Conservation (phyloP, 2,329 filamentous ascomycete genomes). For the Fusarium torulosum region DNA sequence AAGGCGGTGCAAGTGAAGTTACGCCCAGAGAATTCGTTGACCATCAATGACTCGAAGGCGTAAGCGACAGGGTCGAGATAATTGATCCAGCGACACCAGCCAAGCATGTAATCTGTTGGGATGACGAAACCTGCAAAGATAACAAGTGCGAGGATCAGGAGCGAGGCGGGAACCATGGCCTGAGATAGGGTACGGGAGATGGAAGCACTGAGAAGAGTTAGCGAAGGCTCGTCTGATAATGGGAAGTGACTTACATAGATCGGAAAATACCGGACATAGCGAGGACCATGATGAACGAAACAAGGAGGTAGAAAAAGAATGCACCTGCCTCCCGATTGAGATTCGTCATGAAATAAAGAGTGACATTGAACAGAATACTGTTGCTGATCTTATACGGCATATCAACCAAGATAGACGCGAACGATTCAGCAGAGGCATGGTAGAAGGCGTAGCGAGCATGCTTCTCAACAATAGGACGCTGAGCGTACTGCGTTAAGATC, state of each 20-base stretch:
- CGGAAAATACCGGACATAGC: conserved; percentile 74
- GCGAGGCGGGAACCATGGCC: conserved; percentile 58
- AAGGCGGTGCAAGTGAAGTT: conserved; percentile 45
- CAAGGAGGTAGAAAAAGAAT: conserved; percentile 62
- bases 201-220: conserved; percentile 40
- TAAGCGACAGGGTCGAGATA: conserved; percentile 76
- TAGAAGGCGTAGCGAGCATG: conserved; percentile 57
- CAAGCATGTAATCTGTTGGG: conserved; percentile 63
- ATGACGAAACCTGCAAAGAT: conserved; percentile 65
- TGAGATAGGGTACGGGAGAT: conserved; percentile 67
- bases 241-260: conserved; percentile 44
- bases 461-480: conserved; percentile 56
- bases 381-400: conserved; percentile 59
- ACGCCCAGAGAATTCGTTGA: conserved; percentile 70
- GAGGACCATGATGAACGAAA: conserved; percentile 66
- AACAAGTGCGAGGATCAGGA: conserved; percentile 54
- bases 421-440: conserved; percentile 53
- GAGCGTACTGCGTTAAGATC: conserved; percentile 55
- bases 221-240: fast-evolving
- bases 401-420: conserved; percentile 56
- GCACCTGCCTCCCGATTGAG: conserved; percentile 58
- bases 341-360: conserved; percentile 64
- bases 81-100: conserved; percentile 77
- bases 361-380: conserved; percentile 58
- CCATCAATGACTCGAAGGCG: conserved; percentile 74